Conservation (phyloP, 345 rosid species). For the Citrus unshiu region DNA sequence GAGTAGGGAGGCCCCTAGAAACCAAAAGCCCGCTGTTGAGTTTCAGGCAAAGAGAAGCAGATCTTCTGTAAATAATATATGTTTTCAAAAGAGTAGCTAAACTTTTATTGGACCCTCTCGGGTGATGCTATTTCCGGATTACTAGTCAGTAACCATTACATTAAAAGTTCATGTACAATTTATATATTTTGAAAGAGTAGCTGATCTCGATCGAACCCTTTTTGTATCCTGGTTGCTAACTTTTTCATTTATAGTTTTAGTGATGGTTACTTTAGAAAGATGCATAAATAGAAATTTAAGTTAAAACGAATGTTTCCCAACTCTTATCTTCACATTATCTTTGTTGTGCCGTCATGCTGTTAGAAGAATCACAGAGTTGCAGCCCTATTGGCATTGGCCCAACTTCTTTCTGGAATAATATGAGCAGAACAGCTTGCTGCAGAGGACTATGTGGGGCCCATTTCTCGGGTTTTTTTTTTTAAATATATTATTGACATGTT, state of each 20-base stretch:
- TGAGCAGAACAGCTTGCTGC: accelerated
- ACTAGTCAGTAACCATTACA: slow-evolving; percentile 1
- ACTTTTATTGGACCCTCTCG: slow-evolving; percentile 9
- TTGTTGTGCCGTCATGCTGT: too few species aligned
- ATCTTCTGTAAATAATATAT: slow-evolving; percentile 24
- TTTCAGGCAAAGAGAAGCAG: slow-evolving; percentile 17
- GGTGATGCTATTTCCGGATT: not conserved
- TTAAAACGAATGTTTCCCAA: not conserved
- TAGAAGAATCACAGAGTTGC: too few species aligned
- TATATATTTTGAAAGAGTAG: slow-evolving; percentile 16
- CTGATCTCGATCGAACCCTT: slow-evolving; percentile 16
- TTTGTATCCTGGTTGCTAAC: not conserved
- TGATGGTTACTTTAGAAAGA: not conserved
- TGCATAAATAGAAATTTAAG: slow-evolving; percentile 10
- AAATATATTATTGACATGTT: too few species aligned
- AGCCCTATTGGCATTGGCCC: too few species aligned
- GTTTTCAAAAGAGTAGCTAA: slow-evolving; percentile 18
- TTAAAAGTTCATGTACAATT: slow-evolving; percentile 13
- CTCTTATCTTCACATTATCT: too few species aligned
- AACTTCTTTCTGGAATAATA: too few species aligned
- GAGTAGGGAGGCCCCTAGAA: slow-evolving; percentile 9
- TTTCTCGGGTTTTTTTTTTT: too few species aligned
- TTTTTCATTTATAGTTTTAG: not conserved
- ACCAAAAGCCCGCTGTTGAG: slow-evolving; percentile 18
- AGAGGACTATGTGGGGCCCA: too few species aligned